Evolutionary conservation across 2,329 filamentous ascomycete genomes (phyloP), one percentile per base, ranked within the genome.

Genomic region (Leptographium procerum): DNA sequence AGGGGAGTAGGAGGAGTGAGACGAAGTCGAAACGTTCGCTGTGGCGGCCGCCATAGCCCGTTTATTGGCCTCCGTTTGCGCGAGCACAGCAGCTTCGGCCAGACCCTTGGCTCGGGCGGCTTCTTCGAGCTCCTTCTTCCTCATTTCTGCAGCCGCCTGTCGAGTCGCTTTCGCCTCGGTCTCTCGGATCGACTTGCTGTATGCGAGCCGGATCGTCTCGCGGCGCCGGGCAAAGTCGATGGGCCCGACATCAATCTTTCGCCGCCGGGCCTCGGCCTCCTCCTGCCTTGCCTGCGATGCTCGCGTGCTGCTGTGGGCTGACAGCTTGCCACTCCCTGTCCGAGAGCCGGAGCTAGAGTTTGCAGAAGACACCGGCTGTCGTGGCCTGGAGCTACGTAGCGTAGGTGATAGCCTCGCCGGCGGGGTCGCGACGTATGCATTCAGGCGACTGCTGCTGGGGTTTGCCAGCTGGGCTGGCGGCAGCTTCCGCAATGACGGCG

Each of bases 221-320:
- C 91, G 81, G 55, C 89, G 82, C 64, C 89, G 88, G 60, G 87
- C 89, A 68, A 95, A 94, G 70, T 96, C 89, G 56, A 95, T 88
- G 60, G 87, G 86, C 1, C 86, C 86, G 60, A 91, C 74, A 1
- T 81, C 80, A 56, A 83, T 75, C 66, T 83, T 83, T 50, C 78
- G 75, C 59, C 78, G 74, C 34, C 74, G 69, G 7, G 69, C 61
- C 6, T 71, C 64, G 33, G 68, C 65, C 56, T 77, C 77, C 43
- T 71, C 70, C 16, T 71, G 65, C 65, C 67, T 73, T 58, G 66
- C 60, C 22, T 64, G 61, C 29, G 67, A 60, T 28, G 65, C 66
- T 54, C 57, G 59, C 22, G 66, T 65, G 59, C 57, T 57, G 43
- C 47, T 47, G 14, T 59, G 60, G 28, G 34, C 48, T 4, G 51